These are phyloP conservation scores for Geotrichum aggregatum DNA, from an alignment of 1,139 yeast genomes.

Conservation along the genomic window DNA sequence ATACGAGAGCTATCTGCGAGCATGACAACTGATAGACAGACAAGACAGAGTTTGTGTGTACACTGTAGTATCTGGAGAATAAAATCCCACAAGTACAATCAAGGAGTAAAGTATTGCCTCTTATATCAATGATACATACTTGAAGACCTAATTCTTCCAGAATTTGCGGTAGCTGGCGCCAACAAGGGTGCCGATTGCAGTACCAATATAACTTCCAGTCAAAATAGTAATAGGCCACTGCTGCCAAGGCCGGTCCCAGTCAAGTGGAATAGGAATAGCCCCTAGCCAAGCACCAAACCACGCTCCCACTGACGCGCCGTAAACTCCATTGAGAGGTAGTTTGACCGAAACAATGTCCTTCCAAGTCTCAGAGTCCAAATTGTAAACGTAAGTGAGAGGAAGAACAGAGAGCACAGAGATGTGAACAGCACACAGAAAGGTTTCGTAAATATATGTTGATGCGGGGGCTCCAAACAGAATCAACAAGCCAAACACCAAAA, in stretches of 20 bases:
- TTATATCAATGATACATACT: too few species aligned
- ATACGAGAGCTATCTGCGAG: too few species aligned
- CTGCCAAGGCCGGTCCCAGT: slow-evolving; percentile 98
- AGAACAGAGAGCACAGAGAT: slow-evolving; percentile 56
- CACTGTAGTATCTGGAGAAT: too few species aligned
- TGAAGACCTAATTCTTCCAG: neutral
- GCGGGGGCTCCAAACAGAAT: slow-evolving; percentile 88
- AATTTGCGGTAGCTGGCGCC: slow-evolving; percentile 28
- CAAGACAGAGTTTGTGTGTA: too few species aligned
- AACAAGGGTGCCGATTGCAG: slow-evolving; percentile 50
- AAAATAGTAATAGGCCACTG: slow-evolving; percentile 91
- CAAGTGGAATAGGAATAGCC: slow-evolving; percentile 88
- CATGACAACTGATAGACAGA: too few species aligned
- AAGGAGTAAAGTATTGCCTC: too few species aligned
- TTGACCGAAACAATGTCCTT: slow-evolving; percentile 39
- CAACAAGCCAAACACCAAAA: slow-evolving; percentile 51
- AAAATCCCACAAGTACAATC: too few species aligned
- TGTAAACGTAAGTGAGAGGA: slow-evolving; percentile 61
- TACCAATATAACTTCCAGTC: slow-evolving; percentile 74
- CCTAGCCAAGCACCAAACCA: slow-evolving; percentile 87
- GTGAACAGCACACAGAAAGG: slow-evolving; percentile 62
- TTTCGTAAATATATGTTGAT: slow-evolving; percentile 51
- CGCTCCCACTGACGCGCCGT: slow-evolving; percentile 47
- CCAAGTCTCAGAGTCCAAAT: slow-evolving; percentile 51
- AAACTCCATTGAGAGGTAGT: slow-evolving; percentile 35